Conservation (phyloP, 306 rosid genomes). For the Astragalus glycyphyllos region DNA sequence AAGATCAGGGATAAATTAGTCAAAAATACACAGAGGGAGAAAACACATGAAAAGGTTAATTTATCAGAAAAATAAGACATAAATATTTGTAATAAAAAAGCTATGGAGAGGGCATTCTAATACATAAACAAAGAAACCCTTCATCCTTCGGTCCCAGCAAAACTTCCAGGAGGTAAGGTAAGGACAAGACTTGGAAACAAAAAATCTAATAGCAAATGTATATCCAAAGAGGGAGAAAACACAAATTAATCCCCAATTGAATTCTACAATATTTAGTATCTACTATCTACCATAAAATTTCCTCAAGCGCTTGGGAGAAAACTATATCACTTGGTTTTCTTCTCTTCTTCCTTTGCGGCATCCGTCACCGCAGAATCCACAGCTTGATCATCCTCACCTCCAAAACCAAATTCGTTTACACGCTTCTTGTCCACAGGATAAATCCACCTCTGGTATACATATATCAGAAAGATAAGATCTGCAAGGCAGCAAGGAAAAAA, state of each 20-base stretch:
- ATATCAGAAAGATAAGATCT: conserved; percentile 92
- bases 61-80: conserved; percentile 23
- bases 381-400: conserved; percentile 77
- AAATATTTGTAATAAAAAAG: conserved; percentile 33
- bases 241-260: conserved; percentile 41
- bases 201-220: conserved; percentile 43
- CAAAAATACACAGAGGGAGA: conserved; percentile 25
- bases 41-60: conserved; percentile 24
- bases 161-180: conserved; percentile 34
- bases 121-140: conserved; percentile 29
- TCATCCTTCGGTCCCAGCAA: conserved; percentile 36
- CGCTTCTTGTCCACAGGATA: conserved; percentile 97
- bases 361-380: conserved; percentile 45
- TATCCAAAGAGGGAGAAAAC: conserved; percentile 41
- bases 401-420: conserved; percentile 92
- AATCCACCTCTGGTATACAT: conserved; percentile 85
- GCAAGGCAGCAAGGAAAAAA: conserved; percentile 48
- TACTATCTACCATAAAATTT: conserved; percentile 38
- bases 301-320: conserved; percentile 35
- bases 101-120: conserved; percentile 28
- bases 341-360: conserved; percentile 73
- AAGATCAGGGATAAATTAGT: conserved; percentile 11
- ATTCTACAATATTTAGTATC: conserved; percentile 23
- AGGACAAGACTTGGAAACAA: conserved; percentile 16
- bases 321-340: conserved; percentile 84